Evolutionary conservation across 2,329 filamentous ascomycete species (phyloP).

Genomic region (Mycosphaerelloides madeirae): DNA sequence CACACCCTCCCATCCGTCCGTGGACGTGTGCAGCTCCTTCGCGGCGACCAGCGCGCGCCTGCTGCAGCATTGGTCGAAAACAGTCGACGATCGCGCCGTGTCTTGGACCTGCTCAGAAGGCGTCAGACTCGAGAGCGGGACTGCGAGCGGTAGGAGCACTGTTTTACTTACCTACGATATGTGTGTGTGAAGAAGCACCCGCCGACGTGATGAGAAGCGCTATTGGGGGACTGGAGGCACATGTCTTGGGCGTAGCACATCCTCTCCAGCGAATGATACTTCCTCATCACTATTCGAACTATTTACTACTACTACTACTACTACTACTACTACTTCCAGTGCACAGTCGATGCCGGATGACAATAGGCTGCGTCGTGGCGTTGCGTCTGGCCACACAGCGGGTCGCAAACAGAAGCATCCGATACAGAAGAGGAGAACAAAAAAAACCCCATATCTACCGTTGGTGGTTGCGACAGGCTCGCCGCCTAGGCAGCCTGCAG

Average conservation of each 20-base stretch:
- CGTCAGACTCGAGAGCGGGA: background rate
- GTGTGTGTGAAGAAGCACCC: background rate
- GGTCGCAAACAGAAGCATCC: background rate
- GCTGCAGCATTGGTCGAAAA: background rate
- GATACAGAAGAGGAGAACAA: background rate
- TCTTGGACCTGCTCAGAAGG: constrained; percentile 5
- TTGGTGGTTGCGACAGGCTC: too few relatives aligned
- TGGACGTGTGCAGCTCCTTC: too few relatives aligned
- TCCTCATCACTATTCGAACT: constrained; percentile 7
- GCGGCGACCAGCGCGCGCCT: background rate
- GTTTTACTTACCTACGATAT: background rate
- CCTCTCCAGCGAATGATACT: constrained; percentile 11
- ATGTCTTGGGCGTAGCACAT: constrained; percentile 7
- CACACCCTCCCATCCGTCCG: too few relatives aligned
- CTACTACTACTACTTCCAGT: constrained; percentile 1
- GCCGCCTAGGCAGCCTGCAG: background rate
- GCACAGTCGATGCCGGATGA: background rate
- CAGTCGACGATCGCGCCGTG: constrained; percentile 1
- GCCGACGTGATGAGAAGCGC: constrained; percentile 8
- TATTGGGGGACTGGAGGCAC: constrained; percentile 10
- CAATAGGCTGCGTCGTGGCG: constrained; percentile 10
- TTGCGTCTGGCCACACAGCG: constrained; percentile 10
- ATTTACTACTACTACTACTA: constrained; percentile 2
- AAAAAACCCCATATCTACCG: too few relatives aligned
- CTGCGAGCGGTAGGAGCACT: background rate